Percentiles rank a stretch among this genome's conserved stretches.
Evolutionary conservation across 2,329 filamentous ascomycete genomes (phyloP).

Genomic region (Cercospora brassicicola): DNA sequence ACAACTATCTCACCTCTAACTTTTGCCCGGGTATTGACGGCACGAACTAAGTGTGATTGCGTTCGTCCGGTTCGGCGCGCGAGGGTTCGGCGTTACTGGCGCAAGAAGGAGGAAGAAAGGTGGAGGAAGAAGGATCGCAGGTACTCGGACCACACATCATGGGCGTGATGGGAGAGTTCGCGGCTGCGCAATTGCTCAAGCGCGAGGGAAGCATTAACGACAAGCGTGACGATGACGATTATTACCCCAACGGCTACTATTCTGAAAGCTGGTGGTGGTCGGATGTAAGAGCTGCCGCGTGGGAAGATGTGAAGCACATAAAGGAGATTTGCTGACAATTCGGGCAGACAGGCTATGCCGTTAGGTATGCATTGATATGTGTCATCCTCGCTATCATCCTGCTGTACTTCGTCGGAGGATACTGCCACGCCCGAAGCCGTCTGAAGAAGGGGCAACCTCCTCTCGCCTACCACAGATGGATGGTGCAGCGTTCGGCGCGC

Average conservation of each 20-base stretch:
- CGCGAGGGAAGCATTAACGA: neutral
- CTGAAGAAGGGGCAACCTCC: conserved; percentile 66
- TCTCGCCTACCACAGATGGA: conserved; percentile 65
- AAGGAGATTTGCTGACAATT: neutral
- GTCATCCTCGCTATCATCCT: conserved; percentile 60
- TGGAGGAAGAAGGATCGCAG: neutral
- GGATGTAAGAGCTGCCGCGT: conserved; percentile 6
- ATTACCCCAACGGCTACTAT: neutral
- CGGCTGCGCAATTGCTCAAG: neutral
- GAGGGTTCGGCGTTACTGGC: neutral
- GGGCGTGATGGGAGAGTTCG: neutral
- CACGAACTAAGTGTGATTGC: neutral
- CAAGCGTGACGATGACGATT: conserved; percentile 1
- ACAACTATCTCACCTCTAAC: neutral
- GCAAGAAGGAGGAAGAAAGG: neutral
- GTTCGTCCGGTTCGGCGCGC: neutral
- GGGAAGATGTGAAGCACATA: neutral
- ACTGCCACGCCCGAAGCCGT: conserved; percentile 67
- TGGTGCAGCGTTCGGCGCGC: conserved; percentile 31
- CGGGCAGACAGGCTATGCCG: conserved; percentile 48
- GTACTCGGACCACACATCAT: neutral
- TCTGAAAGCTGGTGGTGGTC: conserved; percentile 14
- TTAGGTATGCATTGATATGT: conserved; percentile 72
- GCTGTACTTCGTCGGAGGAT: conserved; percentile 65
- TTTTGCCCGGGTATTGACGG: neutral